Conservation (phyloP, 345 rosid genomes). For the Erodium maritimum region DNA sequence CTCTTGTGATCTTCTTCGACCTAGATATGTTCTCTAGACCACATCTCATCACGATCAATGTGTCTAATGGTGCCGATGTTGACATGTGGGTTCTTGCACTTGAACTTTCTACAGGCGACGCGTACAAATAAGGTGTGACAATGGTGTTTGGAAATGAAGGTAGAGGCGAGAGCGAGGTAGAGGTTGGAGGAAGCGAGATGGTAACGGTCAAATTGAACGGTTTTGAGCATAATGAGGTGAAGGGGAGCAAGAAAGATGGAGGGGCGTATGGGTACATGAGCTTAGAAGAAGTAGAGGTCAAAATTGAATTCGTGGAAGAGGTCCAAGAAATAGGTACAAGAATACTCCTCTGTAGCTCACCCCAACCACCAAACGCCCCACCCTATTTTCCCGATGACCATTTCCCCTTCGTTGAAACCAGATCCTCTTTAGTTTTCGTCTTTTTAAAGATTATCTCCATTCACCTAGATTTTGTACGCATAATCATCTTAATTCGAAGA, state of each 20-base stretch:
- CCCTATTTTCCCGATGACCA: no score
- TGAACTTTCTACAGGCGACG: conserved; percentile 87
- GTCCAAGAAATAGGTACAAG: no score
- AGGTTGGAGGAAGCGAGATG: conserved; percentile 46
- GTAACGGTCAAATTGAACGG: conserved; percentile 23
- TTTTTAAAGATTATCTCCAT: no score
- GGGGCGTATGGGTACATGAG: conserved; percentile 3
- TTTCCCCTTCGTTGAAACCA: no score
- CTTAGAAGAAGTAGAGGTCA: conserved; percentile 12
- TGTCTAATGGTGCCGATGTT: conserved; percentile 92
- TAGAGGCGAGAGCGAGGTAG: conserved; percentile 11
- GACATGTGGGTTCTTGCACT: conserved; percentile 85
- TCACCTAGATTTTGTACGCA: no score
- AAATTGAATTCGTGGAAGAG: background rate
- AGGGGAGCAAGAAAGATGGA: conserved; percentile 16
- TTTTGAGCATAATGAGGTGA: conserved; percentile 20
- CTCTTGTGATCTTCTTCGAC: no score
- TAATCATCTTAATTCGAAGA: no score
- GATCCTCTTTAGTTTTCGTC: no score
- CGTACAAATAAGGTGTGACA: conserved; percentile 45
- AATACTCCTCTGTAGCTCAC: no score
- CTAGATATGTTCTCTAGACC: no score
- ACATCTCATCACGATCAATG: no score
- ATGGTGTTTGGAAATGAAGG: conserved; percentile 10
- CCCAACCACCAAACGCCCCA: no score